Base-by-base conservation (phyloP, 306 rosid genomes). In the Prunus dulcis region DNA sequence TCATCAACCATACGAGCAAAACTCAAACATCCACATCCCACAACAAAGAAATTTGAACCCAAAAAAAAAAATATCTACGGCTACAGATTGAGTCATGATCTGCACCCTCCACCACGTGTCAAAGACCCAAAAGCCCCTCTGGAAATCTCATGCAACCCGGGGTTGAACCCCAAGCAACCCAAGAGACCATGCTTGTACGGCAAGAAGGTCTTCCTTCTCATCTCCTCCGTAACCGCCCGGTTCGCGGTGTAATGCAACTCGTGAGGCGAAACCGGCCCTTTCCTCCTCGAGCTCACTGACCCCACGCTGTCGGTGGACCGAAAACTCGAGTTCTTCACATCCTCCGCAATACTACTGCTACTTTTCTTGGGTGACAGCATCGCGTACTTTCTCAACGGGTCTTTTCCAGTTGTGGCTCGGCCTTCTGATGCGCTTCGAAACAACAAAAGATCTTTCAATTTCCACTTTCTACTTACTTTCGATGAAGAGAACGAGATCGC, bases 361-460 rank as follows among this genome's bases (percentile, higher is more conserved):
- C 81, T 68, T 81, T 82, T 89, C 81, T 86, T 92, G 25, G 69
- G 64, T 4, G 90, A 72, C 87, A 87, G 32, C 19, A 73, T 69
- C 0, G 82, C 25, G 62, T 86, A 92, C 61, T 86, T 89, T 50
- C 84, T 83, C 38, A 85, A n/a, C 0, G 86, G 84, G 56, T 90
- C 96, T 74, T 80, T 90, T 3, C 87, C 86, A 3, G 91, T 70
- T 2, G 77, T 73, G 14, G 87, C 91, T 11, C 98, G 64, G 12
- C 98, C 98, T 69, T 94, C 97, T 5, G 98, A 94, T 0, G 96
- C 96, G 69, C 97, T 91, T 23, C 98, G 91, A 56, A 94, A 94
- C 64, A 94, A 60, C 28, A 90, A 79, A 18, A 94, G 73, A 64
- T 94, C 97, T 67, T 78, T 92, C 17, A 94, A 41, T 64, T 86